A percentile compares a stretch with the other conserved stretches of the same genome.
Evolutionary conservation across 768 basidiomycete genomes (phyloP).

Genomic region (Amanita rimosa): DNA sequence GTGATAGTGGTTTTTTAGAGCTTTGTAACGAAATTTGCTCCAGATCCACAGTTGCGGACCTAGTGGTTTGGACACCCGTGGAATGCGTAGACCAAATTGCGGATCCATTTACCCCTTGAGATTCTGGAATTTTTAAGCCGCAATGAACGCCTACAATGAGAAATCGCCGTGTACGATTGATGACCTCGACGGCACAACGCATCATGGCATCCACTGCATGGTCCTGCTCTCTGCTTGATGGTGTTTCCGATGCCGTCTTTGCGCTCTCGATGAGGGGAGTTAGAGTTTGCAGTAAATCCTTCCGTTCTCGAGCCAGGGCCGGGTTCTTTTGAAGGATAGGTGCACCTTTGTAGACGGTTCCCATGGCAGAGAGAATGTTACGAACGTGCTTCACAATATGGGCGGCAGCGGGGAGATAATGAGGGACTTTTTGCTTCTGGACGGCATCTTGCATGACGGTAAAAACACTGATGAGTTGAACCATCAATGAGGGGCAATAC

Average conservation of each 20-base stretch:
- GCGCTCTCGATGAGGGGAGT: constrained; percentile 77
- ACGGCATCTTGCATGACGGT: constrained; percentile 82
- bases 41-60: constrained; percentile 2
- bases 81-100: constrained; percentile 18
- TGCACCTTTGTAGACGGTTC: constrained; percentile 78
- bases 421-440: constrained; percentile 58
- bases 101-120: constrained; percentile 22
- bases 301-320: constrained; percentile 63
- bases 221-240: constrained; percentile 33
- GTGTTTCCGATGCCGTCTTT: constrained; percentile 49
- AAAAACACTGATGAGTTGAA: constrained; percentile 76
- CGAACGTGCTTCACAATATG: constrained; percentile 93
- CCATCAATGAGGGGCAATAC: constrained; percentile 73
- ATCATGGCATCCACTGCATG: constrained; percentile 70
- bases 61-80: not conserved
- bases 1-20: constrained; percentile 8
- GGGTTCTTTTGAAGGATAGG: constrained; percentile 56
- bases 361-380: constrained; percentile 70
- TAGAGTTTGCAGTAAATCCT: constrained; percentile 70
- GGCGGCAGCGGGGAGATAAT: constrained; percentile 91
- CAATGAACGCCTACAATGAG: constrained; percentile 67
- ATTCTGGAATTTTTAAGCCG: constrained; percentile 56
- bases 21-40: constrained; percentile 24
- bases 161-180: constrained; percentile 72
- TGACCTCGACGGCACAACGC: constrained; percentile 68